A percentile compares a stretch with the other conserved stretches of the same genome.
Evolutionary conservation across 371 early-diverging fungal genomes (phyloP).

Genomic region (Mucor sp.): DNA sequence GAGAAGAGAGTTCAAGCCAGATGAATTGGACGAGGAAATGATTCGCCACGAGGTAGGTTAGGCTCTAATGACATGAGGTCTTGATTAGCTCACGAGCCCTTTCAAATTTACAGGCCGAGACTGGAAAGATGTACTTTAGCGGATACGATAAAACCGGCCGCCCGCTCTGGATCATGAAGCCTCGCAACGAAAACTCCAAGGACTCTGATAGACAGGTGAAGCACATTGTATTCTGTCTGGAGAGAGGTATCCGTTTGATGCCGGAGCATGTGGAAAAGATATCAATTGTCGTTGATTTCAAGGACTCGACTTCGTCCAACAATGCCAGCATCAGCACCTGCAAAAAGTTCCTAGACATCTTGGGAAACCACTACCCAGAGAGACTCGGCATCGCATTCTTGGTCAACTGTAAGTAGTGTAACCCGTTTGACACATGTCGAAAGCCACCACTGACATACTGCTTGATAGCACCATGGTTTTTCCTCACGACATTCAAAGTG

Average conservation of each 20-base stretch:
- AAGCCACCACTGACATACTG: not conserved
- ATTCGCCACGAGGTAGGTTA: conserved; percentile 45
- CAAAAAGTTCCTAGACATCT: conserved; percentile 65
- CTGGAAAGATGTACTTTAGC: conserved; percentile 78
- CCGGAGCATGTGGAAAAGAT: conserved; percentile 65
- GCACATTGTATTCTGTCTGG: conserved; percentile 74
- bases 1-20: conserved; percentile 71
- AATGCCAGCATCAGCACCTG: conserved; percentile 68
- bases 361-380: conserved; percentile 84
- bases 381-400: conserved; percentile 63
- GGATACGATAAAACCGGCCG: conserved; percentile 67
- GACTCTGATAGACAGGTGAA: conserved; percentile 70
- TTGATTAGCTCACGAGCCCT: not conserved
- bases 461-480: conserved; percentile 76
- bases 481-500: conserved; percentile 72
- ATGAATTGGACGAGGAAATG: conserved; percentile 61
- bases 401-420: conserved; percentile 46
- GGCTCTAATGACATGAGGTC: too few relatives aligned
- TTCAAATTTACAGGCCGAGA: conserved; percentile 40
- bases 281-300: conserved; percentile 75
- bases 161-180: conserved; percentile 66
- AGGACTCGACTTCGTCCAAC: conserved; percentile 58
- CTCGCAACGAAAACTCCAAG: conserved; percentile 72
- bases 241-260: conserved; percentile 72
- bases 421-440: not conserved